Evolutionary conservation across 768 basidiomycete species (phyloP).

Genomic region (Termitomyces sp.): DNA sequence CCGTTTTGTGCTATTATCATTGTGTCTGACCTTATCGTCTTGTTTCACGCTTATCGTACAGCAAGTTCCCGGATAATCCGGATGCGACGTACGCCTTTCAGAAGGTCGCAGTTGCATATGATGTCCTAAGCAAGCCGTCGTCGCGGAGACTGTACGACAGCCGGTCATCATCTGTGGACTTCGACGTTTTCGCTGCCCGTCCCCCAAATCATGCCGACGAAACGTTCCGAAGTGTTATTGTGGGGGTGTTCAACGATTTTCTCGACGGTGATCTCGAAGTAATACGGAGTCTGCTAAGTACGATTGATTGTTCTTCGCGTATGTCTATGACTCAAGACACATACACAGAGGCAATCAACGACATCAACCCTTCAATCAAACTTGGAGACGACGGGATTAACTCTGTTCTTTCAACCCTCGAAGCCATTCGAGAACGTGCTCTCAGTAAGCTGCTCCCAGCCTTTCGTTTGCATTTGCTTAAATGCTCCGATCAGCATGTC

Average conservation of each 20-base stretch:
- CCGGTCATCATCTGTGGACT: constrained; percentile 37
- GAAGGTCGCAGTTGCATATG: constrained; percentile 79
- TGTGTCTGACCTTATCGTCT: constrained; percentile 7
- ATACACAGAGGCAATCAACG: constrained; percentile 62
- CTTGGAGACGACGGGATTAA: constrained; percentile 78
- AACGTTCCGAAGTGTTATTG: constrained; percentile 69
- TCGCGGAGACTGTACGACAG: constrained; percentile 66
- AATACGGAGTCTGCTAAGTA: constrained; percentile 70
- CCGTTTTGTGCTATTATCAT: not conserved
- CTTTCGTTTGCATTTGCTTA: not conserved
- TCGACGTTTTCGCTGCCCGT: constrained; percentile 50
- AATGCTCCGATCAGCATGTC: constrained; percentile 48
- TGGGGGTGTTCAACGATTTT: constrained; percentile 76
- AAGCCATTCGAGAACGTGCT: constrained; percentile 67
- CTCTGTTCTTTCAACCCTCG: constrained; percentile 63
- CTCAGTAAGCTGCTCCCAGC: constrained; percentile 46
- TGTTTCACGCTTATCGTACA: constrained; percentile 23
- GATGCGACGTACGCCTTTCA: constrained; percentile 83
- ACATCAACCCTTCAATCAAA: constrained; percentile 72
- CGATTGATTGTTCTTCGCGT: constrained; percentile 19
- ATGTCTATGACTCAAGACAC: not conserved
- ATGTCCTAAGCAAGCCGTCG: constrained; percentile 70
- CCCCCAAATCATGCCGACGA: constrained; percentile 64
- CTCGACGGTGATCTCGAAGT: constrained; percentile 86
- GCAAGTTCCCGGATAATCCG: constrained; percentile 76